Conservation (phyloP, 2,329 filamentous ascomycete genomes). For the Cordyceps militaris region DNA sequence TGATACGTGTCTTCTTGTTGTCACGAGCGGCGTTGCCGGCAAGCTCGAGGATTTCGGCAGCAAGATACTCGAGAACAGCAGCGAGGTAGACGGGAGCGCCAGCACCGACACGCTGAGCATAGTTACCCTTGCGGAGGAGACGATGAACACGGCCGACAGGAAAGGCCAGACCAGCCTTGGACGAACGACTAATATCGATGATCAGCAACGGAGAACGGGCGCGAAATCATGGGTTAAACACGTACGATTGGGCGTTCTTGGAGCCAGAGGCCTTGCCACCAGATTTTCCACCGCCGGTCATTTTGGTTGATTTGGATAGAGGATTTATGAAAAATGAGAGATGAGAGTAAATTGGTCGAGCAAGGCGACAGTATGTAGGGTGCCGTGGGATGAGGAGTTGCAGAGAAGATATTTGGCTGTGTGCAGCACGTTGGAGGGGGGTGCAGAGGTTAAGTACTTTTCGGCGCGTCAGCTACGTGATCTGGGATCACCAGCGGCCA, state of each 20-base stretch:
- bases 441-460: slow-evolving; percentile 50
- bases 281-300: slow-evolving; percentile 99
- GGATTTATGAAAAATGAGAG: slow-evolving; percentile 24
- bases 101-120: slow-evolving; percentile 98
- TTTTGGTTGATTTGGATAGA: slow-evolving; percentile 57
- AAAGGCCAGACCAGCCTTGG: slow-evolving; percentile 98
- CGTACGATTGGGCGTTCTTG: slow-evolving; percentile 99
- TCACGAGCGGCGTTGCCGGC: slow-evolving; percentile 97
- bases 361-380: slow-evolving; percentile 14
- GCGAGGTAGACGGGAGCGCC: slow-evolving; percentile 96
- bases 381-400: slow-evolving; percentile 25
- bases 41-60: slow-evolving; percentile 97
- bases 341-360: slow-evolving; percentile 13
- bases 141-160: slow-evolving; percentile 98
- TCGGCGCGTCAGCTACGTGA: slow-evolving; percentile 37
- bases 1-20: slow-evolving; percentile 99
- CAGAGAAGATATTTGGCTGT: slow-evolving; percentile 33
- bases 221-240: slow-evolving; percentile 24
- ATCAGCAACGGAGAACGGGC: slow-evolving; percentile 1
- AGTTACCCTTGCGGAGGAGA: slow-evolving; percentile 98
- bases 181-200: slow-evolving; percentile 66
- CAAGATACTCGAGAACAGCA: slow-evolving; percentile 95
- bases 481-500: slow-evolving; percentile 42
- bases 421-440: slow-evolving; percentile 36
- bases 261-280: slow-evolving; percentile 98